Conservation (phyloP, 2,329 filamentous ascomycete species). For the Pezicula rhizophila region DNA sequence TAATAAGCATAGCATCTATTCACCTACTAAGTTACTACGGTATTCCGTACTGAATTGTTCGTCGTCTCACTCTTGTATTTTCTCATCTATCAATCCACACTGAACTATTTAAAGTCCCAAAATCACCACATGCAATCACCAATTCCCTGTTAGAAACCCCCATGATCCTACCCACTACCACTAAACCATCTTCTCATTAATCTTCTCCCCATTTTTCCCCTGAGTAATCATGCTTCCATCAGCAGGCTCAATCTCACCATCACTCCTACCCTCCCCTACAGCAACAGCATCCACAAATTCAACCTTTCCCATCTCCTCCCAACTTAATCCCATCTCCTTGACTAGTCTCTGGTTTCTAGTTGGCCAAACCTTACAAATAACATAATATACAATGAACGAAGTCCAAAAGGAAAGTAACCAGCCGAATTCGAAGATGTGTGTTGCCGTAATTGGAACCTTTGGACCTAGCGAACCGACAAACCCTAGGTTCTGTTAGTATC, state of each 20-base stretch:
- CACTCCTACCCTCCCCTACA: background rate
- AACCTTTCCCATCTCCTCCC: constrained; percentile 1
- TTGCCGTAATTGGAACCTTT: constrained; percentile 18
- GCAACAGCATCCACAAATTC: background rate
- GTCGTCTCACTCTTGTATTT: too few relatives aligned
- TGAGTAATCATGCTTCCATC: background rate
- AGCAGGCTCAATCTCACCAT: background rate
- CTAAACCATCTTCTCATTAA: background rate
- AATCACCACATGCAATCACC: too few relatives aligned
- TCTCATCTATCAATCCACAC: too few relatives aligned
- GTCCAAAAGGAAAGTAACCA: constrained; percentile 24
- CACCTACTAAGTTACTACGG: too few relatives aligned
- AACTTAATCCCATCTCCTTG: constrained; percentile 20
- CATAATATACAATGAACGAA: constrained; percentile 20
- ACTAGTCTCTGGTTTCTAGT: constrained; percentile 24
- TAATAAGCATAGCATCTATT: too few relatives aligned
- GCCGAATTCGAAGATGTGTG: constrained; percentile 20
- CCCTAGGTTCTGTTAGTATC: background rate
- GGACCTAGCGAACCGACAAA: constrained; percentile 22
- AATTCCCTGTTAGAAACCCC: too few relatives aligned
- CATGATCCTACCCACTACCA: too few relatives aligned
- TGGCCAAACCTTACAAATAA: constrained; percentile 27
- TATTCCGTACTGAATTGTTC: too few relatives aligned
- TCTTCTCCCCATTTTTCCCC: background rate
- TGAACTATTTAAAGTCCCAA: too few relatives aligned